These are phyloP conservation scores for Ophiostoma angusticollis DNA, from an alignment of 2,329 filamentous ascomycete genomes.

Conservation along the genomic window DNA sequence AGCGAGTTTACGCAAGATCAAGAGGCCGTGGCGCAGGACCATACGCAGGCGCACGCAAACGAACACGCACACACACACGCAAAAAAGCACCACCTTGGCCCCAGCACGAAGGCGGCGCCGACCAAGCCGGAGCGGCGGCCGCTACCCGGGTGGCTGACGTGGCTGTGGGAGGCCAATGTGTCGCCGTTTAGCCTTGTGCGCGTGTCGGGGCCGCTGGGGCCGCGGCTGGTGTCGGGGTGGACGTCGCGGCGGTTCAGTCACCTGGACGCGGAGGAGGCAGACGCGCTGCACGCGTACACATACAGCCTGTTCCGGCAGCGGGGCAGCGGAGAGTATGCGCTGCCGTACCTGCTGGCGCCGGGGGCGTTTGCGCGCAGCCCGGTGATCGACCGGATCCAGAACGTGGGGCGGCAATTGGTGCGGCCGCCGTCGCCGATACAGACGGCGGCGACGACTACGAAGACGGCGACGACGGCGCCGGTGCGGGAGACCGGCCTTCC, in stretches of 20 bases:
- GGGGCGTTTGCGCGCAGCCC: constrained; percentile 85
- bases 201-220: constrained; percentile 77
- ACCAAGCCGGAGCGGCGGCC: constrained; percentile 31
- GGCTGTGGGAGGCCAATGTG: constrained; percentile 94
- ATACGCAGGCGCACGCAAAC: constrained; percentile 47
- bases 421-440: constrained; percentile 18
- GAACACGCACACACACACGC: constrained; percentile 69
- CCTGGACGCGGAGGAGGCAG: constrained; percentile 64
- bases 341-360: constrained; percentile 84
- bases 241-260: constrained; percentile 86
- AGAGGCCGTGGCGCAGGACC: constrained; percentile 29
- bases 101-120: not conserved
- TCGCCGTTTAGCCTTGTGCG: constrained; percentile 88
- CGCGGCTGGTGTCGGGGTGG: constrained; percentile 88
- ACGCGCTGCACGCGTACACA: constrained; percentile 81
- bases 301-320: constrained; percentile 89
- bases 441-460: constrained; percentile 12
- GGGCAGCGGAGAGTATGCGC: constrained; percentile 85
- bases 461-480: constrained; percentile 19
- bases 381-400: constrained; percentile 73
- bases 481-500: constrained; percentile 56
- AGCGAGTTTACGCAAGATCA: constrained; percentile 75
- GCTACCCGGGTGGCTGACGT: constrained; percentile 75
- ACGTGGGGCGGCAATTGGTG: constrained; percentile 63
- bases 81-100: constrained; percentile 35